Evolutionary conservation across 495 filamentous ascomycete species (phyloP).

Genomic region (Annulohypoxylon stygium): DNA sequence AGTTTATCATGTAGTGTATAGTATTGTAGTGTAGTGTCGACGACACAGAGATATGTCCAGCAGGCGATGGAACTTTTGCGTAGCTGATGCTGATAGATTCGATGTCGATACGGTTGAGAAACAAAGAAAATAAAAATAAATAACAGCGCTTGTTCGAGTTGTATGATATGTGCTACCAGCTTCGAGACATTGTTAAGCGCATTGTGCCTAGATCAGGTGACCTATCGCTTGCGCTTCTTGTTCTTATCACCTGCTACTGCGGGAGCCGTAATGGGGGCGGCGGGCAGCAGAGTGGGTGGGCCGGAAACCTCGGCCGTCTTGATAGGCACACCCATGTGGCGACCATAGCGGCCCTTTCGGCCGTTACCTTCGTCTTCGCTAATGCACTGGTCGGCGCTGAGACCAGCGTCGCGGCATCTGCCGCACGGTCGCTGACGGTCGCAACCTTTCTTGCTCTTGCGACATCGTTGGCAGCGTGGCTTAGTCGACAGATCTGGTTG

Average conservation of each 20-base stretch:
- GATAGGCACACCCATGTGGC: conserved; percentile 95
- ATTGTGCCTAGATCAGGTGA: conserved; percentile 23
- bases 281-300: conserved; percentile 54
- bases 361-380: conserved; percentile 98
- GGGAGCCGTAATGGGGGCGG: conserved; percentile 54
- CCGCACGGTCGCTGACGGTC: conserved; percentile 95
- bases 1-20: conserved; percentile 5
- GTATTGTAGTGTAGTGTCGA: conserved; percentile 21
- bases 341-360: conserved; percentile 94
- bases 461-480: conserved; percentile 96
- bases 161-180: conserved; percentile 22
- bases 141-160: conserved; percentile 14
- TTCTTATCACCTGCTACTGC: conserved; percentile 54
- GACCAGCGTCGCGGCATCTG: conserved; percentile 94
- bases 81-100: conserved; percentile 18
- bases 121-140: conserved; percentile 13
- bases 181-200: conserved; percentile 17
- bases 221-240: conserved; percentile 66
- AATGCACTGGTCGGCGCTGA: conserved; percentile 90
- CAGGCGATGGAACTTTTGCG: conserved; percentile 16
- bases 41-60: conserved; percentile 13
- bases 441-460: conserved; percentile 99
- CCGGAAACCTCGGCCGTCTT: conserved; percentile 68
- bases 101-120: conserved; percentile 21
- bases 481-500: conserved; percentile 93